phyloP scores from a whole-genome alignment of 1,139 yeast species.

The Blastobotrys capitulatus region DNA sequence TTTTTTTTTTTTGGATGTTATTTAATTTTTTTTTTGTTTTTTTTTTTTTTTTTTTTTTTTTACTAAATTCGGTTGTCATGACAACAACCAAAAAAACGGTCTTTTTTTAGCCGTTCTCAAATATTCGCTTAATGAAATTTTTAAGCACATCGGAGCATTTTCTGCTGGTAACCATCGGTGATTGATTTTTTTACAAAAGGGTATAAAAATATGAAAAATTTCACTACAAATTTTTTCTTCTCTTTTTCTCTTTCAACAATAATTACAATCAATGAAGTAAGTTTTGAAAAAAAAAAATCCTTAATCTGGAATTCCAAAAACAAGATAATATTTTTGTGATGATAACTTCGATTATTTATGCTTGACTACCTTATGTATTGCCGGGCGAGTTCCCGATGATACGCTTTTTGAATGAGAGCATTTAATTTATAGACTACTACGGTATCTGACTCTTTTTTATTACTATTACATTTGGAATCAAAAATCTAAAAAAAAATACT shows the following conservation, averaged over 20 bases:
- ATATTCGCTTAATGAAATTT: no score
- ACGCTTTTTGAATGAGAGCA: conserved; percentile 13
- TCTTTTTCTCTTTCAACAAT: not conserved
- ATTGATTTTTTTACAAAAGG: not conserved
- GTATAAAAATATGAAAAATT: not conserved
- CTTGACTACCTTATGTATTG: conserved; percentile 11
- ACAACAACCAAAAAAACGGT: not conserved
- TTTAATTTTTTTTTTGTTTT: not conserved
- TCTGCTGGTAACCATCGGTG: no score
- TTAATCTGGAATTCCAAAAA: no score
- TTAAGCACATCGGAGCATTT: no score
- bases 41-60: not conserved
- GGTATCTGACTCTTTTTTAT: conserved; percentile 73
- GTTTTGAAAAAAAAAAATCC: no score
- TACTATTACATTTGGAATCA: no score
- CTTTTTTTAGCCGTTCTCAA: not conserved
- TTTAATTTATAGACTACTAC: conserved; percentile 87
- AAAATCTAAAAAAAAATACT: not conserved
- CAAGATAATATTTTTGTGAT: no score
- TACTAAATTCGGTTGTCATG: not conserved
- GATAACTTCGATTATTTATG: conserved; percentile 8
- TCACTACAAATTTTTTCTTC: not conserved
- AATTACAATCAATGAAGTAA: conserved; percentile 6
- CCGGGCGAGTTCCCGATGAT: conserved; percentile 15
- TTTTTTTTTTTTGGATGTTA: not conserved